Conservation (phyloP, 129 eudicot genomes). For the Ambrosia artemisiifolia region DNA sequence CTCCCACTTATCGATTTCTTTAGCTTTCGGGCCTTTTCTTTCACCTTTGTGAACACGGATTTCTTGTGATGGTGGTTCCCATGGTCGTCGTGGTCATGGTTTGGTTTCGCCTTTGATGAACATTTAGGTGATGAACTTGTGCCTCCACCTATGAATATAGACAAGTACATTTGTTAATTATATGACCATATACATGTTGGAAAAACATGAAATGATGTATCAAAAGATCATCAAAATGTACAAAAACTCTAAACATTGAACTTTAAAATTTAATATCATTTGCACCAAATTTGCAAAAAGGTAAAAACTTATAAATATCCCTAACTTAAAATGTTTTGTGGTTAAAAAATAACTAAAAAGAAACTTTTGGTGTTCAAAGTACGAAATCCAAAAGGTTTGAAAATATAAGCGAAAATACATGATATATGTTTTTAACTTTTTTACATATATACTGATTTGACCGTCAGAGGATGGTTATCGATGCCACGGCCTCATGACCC, state of each 20-base stretch:
- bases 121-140: conserved; percentile 29
- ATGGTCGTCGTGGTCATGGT: conserved; percentile 43
- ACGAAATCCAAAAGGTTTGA: too few relatives aligned
- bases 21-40: conserved; percentile 72
- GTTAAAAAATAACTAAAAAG: background rate
- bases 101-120: conserved; percentile 25
- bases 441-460: too few relatives aligned
- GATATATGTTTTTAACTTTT: too few relatives aligned
- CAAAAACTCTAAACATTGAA: background rate
- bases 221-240: background rate
- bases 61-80: conserved; percentile 42
- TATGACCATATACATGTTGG: background rate
- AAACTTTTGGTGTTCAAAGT: too few relatives aligned
- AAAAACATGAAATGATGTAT: background rate
- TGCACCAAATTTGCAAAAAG: background rate
- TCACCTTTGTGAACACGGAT: conserved; percentile 64
- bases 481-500: too few relatives aligned
- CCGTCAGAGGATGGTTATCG: too few relatives aligned
- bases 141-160: conserved; percentile 36
- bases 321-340: background rate
- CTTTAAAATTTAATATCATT: background rate
- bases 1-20: conserved; percentile 44
- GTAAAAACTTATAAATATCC: background rate
- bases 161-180: background rate
- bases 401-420: too few relatives aligned